Base-by-base conservation (phyloP, 1,284 basidiomycete genomes). In the Marasmius sp. region DNA sequence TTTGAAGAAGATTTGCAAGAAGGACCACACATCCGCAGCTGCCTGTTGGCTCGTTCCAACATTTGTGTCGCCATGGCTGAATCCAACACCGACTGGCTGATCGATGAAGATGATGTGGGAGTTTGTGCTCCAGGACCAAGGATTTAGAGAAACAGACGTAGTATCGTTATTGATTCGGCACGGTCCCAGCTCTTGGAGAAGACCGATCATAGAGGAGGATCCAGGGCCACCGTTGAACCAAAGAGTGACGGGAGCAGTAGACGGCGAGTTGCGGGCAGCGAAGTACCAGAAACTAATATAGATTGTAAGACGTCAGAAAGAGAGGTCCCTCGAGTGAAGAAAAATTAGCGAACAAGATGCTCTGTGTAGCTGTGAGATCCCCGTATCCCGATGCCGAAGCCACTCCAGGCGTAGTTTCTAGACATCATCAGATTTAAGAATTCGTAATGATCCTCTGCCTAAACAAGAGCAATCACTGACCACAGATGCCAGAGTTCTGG, bases 191-290 rank as follows among this genome's bases (percentile, higher is more conserved):
- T 87, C 88, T 67, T 89, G 86, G 68, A 90, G 81, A 16, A 90
- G 76, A 14, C 88, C 88, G 48, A 88, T 81, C 84, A 88, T 87
- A 59, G 83, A 85, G 5, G 84, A 88, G 65, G 81, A 85, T 63
- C 87, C 88, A 9, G 88, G 86, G 6, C 85, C 86, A 50, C 86
- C 86, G 68, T 87, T 87, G 62, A 89, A 81, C 86, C 87, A 88
- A 50, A 88, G 76, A 12, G 83, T 77, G 36, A 88, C 74, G 37
- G 87, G 85, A 3, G 86, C 86, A 3, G 76, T 82, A 27, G 80
- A 78, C 0, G 85, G 78, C 65, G 82, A 81, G 53, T 83, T 81
- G 39, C 86, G 81, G 1, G 87, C 80, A 41, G 78, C 85, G 65
- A 89, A 89, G 72, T 86, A 88, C 86, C 87, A 88, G 71, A 88